Conservation (phyloP, 768 basidiomycete species). For the Xerocomellus intermedius region DNA sequence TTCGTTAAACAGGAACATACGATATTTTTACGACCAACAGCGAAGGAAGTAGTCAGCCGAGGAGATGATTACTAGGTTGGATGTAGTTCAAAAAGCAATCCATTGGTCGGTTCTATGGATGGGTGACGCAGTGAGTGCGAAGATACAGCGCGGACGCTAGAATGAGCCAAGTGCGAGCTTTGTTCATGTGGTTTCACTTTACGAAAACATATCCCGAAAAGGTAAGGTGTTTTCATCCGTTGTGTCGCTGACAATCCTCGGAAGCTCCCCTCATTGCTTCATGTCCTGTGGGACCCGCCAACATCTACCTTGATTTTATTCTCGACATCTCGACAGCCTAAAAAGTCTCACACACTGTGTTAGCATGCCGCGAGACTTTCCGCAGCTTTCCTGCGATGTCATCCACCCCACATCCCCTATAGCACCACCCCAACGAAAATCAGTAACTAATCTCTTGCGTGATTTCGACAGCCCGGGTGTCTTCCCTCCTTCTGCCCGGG, state of each 20-base stretch:
- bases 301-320: not conserved
- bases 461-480: conserved; percentile 70
- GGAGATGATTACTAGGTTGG: conserved; percentile 71
- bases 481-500: conserved; percentile 69
- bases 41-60: conserved; percentile 81
- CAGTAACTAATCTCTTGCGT: conserved; percentile 30
- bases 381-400: conserved; percentile 17
- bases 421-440: conserved; percentile 11
- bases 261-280: not conserved
- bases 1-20: conserved; percentile 67
- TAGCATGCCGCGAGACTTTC: conserved; percentile 27
- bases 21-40: conserved; percentile 78
- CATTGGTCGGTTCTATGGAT: not conserved
- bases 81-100: conserved; percentile 3
- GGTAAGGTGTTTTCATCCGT: conserved; percentile 10
- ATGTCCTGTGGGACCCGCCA: not conserved
- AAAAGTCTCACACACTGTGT: not conserved
- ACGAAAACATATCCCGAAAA: conserved; percentile 22
- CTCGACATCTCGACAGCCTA: not conserved
- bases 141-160: not conserved
- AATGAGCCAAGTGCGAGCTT: not conserved
- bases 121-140: conserved; percentile 6
- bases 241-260: not conserved
- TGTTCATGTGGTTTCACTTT: not conserved
- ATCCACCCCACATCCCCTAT: conserved; percentile 16